Conservation (phyloP, 1,284 basidiomycete genomes). For the Meripilus lineatus region DNA sequence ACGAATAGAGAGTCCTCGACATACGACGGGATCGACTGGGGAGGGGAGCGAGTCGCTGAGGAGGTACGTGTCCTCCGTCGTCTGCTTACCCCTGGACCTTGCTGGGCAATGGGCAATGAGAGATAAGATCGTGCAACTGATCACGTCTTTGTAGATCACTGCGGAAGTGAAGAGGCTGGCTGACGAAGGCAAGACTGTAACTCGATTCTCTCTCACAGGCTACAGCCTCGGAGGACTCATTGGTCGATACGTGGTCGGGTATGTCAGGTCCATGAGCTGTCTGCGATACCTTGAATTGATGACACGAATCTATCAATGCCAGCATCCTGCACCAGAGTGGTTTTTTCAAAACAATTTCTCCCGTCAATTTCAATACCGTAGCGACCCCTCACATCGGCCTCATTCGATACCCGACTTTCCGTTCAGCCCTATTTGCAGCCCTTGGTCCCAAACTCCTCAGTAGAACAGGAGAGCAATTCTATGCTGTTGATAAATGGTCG, state of each 20-base stretch:
- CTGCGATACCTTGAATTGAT: no score
- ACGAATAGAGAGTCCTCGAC: slow-evolving; percentile 49
- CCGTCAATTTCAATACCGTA: slow-evolving; percentile 78
- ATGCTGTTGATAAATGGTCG: slow-evolving; percentile 62
- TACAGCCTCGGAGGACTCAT: slow-evolving; percentile 83
- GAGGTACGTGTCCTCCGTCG: slow-evolving; percentile 48
- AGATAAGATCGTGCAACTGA: neutral
- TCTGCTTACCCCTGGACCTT: neutral
- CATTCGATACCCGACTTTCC: slow-evolving; percentile 51
- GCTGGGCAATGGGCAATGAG: slow-evolving; percentile 5
- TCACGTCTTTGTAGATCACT: slow-evolving; percentile 42
- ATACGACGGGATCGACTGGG: slow-evolving; percentile 65
- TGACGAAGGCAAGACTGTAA: slow-evolving; percentile 49
- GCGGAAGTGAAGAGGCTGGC: slow-evolving; percentile 49
- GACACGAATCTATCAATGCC: neutral
- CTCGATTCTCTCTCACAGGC: slow-evolving; percentile 67
- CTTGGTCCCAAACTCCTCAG: slow-evolving; percentile 77
- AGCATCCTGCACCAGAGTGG: slow-evolving; percentile 61
- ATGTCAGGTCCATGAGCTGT: no score
- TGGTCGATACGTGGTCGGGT: slow-evolving; percentile 76
- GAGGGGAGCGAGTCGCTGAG: slow-evolving; percentile 55
- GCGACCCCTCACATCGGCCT: slow-evolving; percentile 81
- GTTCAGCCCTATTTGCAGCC: slow-evolving; percentile 52
- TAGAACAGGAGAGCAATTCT: slow-evolving; percentile 66
- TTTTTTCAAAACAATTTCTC: slow-evolving; percentile 65